Conservation (phyloP, 176 grass and related monocot genomes). For the Rhynchospora tenuis region DNA sequence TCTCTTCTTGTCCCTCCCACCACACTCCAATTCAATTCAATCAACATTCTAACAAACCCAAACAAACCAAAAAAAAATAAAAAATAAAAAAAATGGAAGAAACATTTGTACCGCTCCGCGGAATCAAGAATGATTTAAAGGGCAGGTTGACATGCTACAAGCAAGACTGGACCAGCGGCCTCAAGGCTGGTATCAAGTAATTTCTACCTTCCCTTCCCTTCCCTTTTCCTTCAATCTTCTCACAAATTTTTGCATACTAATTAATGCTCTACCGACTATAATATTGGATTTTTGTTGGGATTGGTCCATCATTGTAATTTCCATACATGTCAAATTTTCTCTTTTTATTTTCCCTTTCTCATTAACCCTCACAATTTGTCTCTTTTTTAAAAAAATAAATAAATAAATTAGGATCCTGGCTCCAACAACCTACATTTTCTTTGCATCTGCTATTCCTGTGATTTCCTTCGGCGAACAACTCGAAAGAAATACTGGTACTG, state of each 20-base stretch:
- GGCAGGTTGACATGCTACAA: constrained; percentile 83
- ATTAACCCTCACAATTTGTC: neutral
- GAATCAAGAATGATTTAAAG: constrained; percentile 78
- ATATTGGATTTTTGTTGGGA: neutral
- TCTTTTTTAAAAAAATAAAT: neutral
- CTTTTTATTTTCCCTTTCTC: neutral
- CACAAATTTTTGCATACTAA: neutral
- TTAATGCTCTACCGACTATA: neutral
- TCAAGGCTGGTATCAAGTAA: constrained; percentile 79
- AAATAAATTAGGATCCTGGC: constrained; percentile 63
- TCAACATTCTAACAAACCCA: too few relatives aligned
- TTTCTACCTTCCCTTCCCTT: neutral
- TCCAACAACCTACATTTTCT: constrained; percentile 99
- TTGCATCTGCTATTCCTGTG: constrained; percentile 94
- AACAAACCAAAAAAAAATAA: neutral
- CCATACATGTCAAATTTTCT: neutral
- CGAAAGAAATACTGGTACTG: constrained; percentile 83
- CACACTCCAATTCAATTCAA: too few relatives aligned
- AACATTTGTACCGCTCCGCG: constrained; percentile 72
- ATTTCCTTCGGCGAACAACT: constrained; percentile 98
- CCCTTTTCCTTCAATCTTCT: neutral
- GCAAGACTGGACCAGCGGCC: constrained; percentile 91
- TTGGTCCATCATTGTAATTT: neutral
- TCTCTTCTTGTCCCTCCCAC: too few relatives aligned
- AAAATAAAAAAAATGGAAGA: constrained; percentile 61